phyloP scores from a whole-genome alignment of 345 rosid species.

The Eucalyptus erythrocorys region DNA sequence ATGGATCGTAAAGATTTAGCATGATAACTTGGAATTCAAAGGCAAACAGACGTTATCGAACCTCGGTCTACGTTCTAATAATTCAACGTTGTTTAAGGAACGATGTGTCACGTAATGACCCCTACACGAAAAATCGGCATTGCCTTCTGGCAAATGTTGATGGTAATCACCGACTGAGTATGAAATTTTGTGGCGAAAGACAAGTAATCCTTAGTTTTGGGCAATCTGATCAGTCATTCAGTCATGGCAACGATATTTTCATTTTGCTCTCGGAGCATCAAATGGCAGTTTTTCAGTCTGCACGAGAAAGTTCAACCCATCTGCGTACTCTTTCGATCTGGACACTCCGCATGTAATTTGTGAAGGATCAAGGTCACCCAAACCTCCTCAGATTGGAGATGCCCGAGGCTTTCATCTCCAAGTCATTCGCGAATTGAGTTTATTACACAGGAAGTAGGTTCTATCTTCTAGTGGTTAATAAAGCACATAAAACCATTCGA shows the following conservation, averaged over 20 bases:
- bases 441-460: neutral
- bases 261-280: neutral
- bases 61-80: too few species aligned
- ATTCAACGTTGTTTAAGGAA: too few species aligned
- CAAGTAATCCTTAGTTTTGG: neutral
- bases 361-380: neutral
- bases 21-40: too few species aligned
- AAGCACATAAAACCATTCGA: neutral
- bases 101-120: too few species aligned
- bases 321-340: neutral
- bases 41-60: too few species aligned
- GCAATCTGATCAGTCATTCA: neutral
- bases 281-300: neutral
- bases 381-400: neutral
- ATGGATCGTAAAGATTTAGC: too few species aligned
- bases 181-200: too few species aligned
- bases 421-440: neutral
- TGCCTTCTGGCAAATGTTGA: too few species aligned
- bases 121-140: too few species aligned
- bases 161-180: too few species aligned
- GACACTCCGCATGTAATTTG: neutral
- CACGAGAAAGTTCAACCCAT: neutral
- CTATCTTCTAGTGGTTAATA: neutral
- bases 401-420: neutral
- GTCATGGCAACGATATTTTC: neutral